Evolutionary conservation across 2,329 filamentous ascomycete genomes (phyloP).

Genomic region (Aspergillus hortae): DNA sequence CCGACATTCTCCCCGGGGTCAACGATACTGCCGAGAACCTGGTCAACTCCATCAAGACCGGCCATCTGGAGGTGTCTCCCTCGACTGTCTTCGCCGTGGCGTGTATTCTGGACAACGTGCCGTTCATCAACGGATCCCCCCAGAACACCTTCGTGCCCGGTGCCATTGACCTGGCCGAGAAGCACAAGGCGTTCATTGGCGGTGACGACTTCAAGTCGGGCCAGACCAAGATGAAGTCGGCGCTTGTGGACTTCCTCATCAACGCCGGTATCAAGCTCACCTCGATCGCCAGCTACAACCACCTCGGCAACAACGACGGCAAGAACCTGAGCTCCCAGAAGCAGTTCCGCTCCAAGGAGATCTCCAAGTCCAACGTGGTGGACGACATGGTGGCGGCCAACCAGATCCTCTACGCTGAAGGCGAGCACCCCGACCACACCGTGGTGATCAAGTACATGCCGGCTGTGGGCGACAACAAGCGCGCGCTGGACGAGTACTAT

Average conservation of each 20-base stretch:
- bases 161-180: conserved; percentile 81
- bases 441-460: conserved; percentile 99
- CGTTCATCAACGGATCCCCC: conserved; percentile 98
- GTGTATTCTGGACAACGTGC: conserved; percentile 80
- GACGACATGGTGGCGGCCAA: conserved; percentile 99
- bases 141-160: conserved; percentile 99
- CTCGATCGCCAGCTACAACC: conserved; percentile 98
- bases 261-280: conserved; percentile 98
- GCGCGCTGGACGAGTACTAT: conserved; percentile 97
- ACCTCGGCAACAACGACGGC: conserved; percentile 98
- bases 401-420: conserved; percentile 79
- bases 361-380: conserved; percentile 98
- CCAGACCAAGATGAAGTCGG: conserved; percentile 99
- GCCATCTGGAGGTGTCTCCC: conserved; percentile 87
- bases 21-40: conserved; percentile 97
- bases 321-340: conserved; percentile 97
- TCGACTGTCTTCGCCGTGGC: conserved; percentile 96
- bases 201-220: conserved; percentile 99
- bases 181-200: conserved; percentile 84
- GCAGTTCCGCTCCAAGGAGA: conserved; percentile 99
- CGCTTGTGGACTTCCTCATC: conserved; percentile 97
- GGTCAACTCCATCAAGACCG: conserved; percentile 77
- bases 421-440: conserved; percentile 95
- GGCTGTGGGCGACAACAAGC: conserved; percentile 97
- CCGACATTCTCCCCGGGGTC: conserved; percentile 79